Percentiles rank a stretch among this genome's conserved stretches.
Conservation (phyloP, 805 yeast species). For the Lipomyces spencermartinsiae region DNA sequence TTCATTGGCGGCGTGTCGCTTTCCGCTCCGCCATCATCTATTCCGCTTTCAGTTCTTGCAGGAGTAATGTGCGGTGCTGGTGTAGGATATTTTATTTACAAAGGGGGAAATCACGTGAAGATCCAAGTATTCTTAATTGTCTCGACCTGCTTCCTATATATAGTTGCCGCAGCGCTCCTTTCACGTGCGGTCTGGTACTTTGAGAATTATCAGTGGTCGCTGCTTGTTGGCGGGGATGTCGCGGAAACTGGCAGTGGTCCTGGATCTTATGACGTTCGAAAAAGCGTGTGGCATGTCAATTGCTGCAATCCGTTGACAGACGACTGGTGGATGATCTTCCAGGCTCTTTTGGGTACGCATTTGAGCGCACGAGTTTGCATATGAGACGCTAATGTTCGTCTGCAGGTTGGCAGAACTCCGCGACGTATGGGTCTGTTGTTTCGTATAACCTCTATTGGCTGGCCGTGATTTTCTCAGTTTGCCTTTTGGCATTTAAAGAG, state of each 20-base stretch:
- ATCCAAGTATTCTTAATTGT: conserved; percentile 84
- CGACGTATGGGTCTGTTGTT: conserved; percentile 87
- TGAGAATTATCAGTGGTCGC: conserved; percentile 69
- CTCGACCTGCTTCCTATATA: conserved; percentile 86
- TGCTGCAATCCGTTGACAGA: conserved; percentile 94
- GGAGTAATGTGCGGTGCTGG: conserved; percentile 81
- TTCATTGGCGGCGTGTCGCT: conserved; percentile 96
- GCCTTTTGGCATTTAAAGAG: conserved; percentile 79
- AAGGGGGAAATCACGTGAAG: conserved; percentile 82
- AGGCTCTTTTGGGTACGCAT: conserved; percentile 74
- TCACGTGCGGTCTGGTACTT: conserved; percentile 93
- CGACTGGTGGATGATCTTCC: conserved; percentile 97
- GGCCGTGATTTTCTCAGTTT: conserved; percentile 58
- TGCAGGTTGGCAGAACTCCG: conserved; percentile 89
- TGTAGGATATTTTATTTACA: conserved; percentile 76
- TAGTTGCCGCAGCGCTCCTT: conserved; percentile 90
- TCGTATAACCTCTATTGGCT: conserved; percentile 91
- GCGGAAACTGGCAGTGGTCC: conserved; percentile 93
- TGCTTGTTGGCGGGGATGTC: conserved; percentile 89
- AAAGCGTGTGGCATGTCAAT: conserved; percentile 93
- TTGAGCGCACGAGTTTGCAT: background rate
- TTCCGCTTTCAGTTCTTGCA: conserved; percentile 88
- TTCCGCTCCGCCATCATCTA: conserved; percentile 66
- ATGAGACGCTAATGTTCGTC: background rate
- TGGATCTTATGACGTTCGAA: conserved; percentile 84